Base-by-base conservation (phyloP, 2,329 filamentous ascomycete genomes). In the Emergomyces africanus region DNA sequence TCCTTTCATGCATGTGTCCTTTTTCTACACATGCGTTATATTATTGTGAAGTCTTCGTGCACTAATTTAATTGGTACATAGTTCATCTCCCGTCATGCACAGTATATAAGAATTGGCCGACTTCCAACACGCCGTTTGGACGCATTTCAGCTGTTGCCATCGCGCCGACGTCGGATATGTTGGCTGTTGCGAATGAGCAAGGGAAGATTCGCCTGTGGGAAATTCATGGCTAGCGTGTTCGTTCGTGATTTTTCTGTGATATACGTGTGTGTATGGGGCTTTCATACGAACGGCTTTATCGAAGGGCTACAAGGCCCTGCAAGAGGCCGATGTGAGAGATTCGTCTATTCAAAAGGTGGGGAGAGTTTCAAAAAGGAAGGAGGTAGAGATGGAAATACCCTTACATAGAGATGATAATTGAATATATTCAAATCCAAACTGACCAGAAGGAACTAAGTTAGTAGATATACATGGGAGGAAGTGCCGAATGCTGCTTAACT, bases 31-130 rank as follows among this genome's bases (percentile, higher is more conserved):
- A 23, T 44, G 42, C 9, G 33, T 35, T 35, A 5, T 35, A 5
- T 30, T n/a, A 6, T 28, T 49, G 46, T 30, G 46, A 30, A 51
- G 10, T 5, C 30, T 35, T 18, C 10, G 46, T 54, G 30, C 25
- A 25, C 50, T 54, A 39, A 37, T 33, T 20, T 28, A 56, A 3
- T n/a, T 15, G 37, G n/a, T 39, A 30, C 44, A 30, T 64, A 76
- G 90, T 92, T 37, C 94, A 99, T 73, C 76, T 99, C 65, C 91
- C 92, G 0, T 91, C 83, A 65, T 96, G 90, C 72, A 96, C 90
- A 1, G 89, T 97, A 23, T 99, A 94, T 79, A 85, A 86, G 68
- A 99, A 99, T 74, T 99, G 94, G 94, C 94, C 94, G 28, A 99
- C 92, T 58, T 83, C 85, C 63, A 86, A 88, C 71, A 99, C 94